Base-by-base conservation (phyloP, 257 asterid genomes). In the Leptodermis oblonga region DNA sequence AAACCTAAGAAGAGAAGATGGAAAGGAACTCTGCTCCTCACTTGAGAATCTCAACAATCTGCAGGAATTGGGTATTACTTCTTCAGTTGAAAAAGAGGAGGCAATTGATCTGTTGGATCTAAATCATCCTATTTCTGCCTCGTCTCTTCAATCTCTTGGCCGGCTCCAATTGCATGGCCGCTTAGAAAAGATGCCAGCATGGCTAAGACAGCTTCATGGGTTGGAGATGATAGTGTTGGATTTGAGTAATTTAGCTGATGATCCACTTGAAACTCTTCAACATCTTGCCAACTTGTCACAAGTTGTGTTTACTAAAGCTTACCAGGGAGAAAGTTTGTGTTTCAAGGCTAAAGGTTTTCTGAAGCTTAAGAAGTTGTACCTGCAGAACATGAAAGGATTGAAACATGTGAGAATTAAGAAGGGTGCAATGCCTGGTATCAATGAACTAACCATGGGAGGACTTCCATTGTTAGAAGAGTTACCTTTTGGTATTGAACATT, bases 331-430 rank as follows among this genome's bases (percentile, higher is more conserved):
- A 22, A 49, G 52, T 23, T 56, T 85, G 15, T 46, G 77, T 43
- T 80, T 85, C 55, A 72, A 55, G 68, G 80, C 74, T 0, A 78
- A 77, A n/a, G 60, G 70, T 64, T 83, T 81, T 46, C 76, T 7
- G 39, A 76, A 64, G 61, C 81, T 83, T 30, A 71, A 66, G 20
- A n/a, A 30, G 12, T 62, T 83, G 26, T 10, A n/a, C 3, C 60
- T 83, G 9, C 36, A 25, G 62, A 11, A 28, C 3, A 39, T 73
- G 26, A 59, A 45, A 41, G 71, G 59, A 3, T 68, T 78, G n/a
- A n/a, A n/a, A n/a, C n/a, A n/a, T n/a, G n/a, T n/a, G n/a, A n/a
- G n/a, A n/a, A n/a, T n/a, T n/a, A 61, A 76, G 51, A 52, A 36
- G 23, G 86, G 79, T 15, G 70, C 84, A 42, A 69, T 67, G 55